Base-by-base conservation (phyloP, 495 filamentous ascomycete species). In the Penicillium herquei region DNA sequence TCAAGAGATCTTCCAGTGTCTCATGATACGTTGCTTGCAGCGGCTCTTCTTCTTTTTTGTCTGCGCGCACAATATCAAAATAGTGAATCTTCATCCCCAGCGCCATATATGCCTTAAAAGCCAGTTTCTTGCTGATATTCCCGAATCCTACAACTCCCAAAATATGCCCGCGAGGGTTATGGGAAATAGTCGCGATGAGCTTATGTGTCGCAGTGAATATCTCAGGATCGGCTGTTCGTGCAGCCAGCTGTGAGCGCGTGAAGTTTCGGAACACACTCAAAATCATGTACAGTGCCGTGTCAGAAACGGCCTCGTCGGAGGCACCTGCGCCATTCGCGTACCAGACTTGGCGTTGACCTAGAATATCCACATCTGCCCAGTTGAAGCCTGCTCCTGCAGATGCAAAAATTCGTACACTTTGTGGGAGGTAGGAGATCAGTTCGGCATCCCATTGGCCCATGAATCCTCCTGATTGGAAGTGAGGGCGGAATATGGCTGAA, bases 381-480 rank as follows among this genome's bases (percentile, higher is more conserved):
- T 89, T 85, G 55, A 83, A 89, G 12, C 85, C 86, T 3, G 87
- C 83, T 6, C 85, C 87, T 7, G 87, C 85, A 42, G 81, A 84
- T 13, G 86, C 85, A 67, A 86, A 88, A 7, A 89, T 82, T 60
- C 78, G 81, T 54, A 86, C 80, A 30, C 77, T 81, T 16, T 73
- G 51, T 1, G 87, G 87, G n/a, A 90, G 73, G 16, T 86, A 63
- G 6, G 70, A 61, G 37, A 90, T 85, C 21, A 89, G 69, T 63
- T 89, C 86, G 40, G 71, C 65, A 61, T 90, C 85, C 87, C 87
- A 90, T 41, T 74, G 70, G 32, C 84, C 84, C 56, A 63, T 88
- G 71, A 88, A 85, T 8, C 82, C 83, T 11, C 86, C 86, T 0
- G 81, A 87, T 51, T 85, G 84, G 84, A 85, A 89, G 61, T 86